Evolutionary conservation across 148 eudicot genomes (phyloP).

Genomic region (Polygonum aviculare): DNA sequence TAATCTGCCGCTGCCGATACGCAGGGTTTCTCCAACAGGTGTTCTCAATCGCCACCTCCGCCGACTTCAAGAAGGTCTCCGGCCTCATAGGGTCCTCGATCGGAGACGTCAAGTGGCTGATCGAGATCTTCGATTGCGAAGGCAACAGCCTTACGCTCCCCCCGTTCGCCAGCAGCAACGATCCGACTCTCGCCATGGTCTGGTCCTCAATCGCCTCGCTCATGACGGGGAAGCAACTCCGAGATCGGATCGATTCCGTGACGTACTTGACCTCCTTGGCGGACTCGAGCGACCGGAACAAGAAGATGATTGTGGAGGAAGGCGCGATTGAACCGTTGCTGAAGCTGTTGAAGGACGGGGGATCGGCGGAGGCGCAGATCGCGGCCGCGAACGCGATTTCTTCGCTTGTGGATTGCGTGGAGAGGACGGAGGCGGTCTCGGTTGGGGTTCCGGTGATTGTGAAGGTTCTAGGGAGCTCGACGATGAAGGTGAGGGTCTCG

Average conservation of each 20-base stretch:
- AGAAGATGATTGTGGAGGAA: constrained; percentile 70
- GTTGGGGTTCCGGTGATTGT: constrained; percentile 40
- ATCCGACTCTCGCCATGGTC: constrained; percentile 65
- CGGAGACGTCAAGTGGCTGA: constrained; percentile 56
- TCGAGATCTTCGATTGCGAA: constrained; percentile 35
- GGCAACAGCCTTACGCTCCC: constrained; percentile 37
- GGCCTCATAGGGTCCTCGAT: constrained; percentile 43
- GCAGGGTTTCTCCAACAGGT: constrained; percentile 45
- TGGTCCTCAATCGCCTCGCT: constrained; percentile 71
- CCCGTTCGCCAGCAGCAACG: constrained; percentile 49
- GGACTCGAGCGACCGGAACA: constrained; percentile 35
- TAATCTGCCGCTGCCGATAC: constrained; percentile 49
- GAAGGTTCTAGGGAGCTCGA: constrained; percentile 42
- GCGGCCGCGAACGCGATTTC: constrained; percentile 52
- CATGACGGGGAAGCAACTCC: constrained; percentile 37
- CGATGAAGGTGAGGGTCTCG: constrained; percentile 43
- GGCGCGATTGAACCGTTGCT: constrained; percentile 54
- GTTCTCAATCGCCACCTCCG: constrained; percentile 44
- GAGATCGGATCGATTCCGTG: constrained; percentile 48
- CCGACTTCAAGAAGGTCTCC: constrained; percentile 62
- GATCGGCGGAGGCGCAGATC: constrained; percentile 43
- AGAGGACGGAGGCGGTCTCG: constrained; percentile 31
- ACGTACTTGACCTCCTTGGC: constrained; percentile 41
- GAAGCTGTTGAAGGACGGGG: constrained; percentile 54
- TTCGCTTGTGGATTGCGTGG: constrained; percentile 42